Evolutionary conservation across 1,284 basidiomycete genomes (phyloP).

Genomic region (Ustilago loliicola): DNA sequence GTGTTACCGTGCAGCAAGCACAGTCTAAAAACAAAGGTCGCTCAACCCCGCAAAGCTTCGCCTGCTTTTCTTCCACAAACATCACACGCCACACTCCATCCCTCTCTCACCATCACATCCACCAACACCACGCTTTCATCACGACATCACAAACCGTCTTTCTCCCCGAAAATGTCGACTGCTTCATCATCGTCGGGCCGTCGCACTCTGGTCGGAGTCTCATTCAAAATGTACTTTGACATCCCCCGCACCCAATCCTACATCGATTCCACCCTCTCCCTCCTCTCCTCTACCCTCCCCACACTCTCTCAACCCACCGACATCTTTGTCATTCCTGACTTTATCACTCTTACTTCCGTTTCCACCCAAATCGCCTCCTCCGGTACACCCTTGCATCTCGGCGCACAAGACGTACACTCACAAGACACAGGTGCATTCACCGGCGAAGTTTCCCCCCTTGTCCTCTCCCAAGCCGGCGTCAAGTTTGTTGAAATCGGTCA

Average conservation of each 20-base stretch:
- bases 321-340: conserved; percentile 66
- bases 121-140: not conserved
- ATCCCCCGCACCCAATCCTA: conserved; percentile 48
- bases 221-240: conserved; percentile 69
- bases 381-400: conserved; percentile 40
- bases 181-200: conserved; percentile 10
- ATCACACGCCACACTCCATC: too few relatives aligned
- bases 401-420: conserved; percentile 62
- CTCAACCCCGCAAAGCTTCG: too few relatives aligned
- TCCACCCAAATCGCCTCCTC: conserved; percentile 24
- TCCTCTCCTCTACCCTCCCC: conserved; percentile 18
- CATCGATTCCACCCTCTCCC: conserved; percentile 27
- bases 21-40: too few relatives aligned
- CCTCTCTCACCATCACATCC: not conserved
- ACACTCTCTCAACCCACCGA: conserved; percentile 34
- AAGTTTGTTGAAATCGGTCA: conserved; percentile 66
- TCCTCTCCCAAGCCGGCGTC: conserved; percentile 59
- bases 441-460: conserved; percentile 63
- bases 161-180: conserved; percentile 13
- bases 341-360: conserved; percentile 55
- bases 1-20: too few relatives aligned
- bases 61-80: too few relatives aligned
- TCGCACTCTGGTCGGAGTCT: conserved; percentile 62
- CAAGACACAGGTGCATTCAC: conserved; percentile 62
- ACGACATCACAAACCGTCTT: not conserved